Evolutionary conservation across 2,329 filamentous ascomycete species (phyloP).

Genomic region (Fusarium tricinctum): DNA sequence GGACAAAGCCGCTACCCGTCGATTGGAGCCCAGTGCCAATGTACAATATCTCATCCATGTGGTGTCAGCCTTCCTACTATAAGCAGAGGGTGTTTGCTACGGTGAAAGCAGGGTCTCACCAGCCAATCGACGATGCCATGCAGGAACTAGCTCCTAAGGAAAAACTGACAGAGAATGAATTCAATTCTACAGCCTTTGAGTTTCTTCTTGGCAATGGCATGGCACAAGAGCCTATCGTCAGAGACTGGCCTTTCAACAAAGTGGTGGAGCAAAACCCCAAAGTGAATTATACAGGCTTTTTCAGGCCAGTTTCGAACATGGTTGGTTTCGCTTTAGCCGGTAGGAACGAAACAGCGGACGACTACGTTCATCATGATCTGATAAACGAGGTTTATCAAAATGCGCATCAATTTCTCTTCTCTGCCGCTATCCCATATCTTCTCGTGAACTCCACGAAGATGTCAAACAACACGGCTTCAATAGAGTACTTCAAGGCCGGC

Average conservation of each 20-base stretch:
- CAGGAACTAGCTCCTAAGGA: slow-evolving; percentile 13
- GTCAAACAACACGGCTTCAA: not conserved
- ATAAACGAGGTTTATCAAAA: slow-evolving; percentile 39
- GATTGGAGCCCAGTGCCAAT: not conserved
- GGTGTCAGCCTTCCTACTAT: slow-evolving; percentile 62
- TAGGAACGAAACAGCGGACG: not conserved
- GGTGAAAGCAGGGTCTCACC: slow-evolving; percentile 41
- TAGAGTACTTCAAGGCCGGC: slow-evolving; percentile 44
- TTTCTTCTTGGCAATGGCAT: slow-evolving; percentile 52
- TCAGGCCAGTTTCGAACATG: slow-evolving; percentile 51
- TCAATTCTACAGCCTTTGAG: slow-evolving; percentile 56
- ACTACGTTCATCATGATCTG: slow-evolving; percentile 18
- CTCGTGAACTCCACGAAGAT: slow-evolving; percentile 35
- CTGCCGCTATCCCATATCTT: slow-evolving; percentile 39
- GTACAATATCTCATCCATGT: slow-evolving; percentile 55
- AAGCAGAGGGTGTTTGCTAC: slow-evolving; percentile 60
- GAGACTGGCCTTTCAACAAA: slow-evolving; percentile 46
- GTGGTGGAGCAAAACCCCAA: slow-evolving; percentile 49
- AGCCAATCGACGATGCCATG: slow-evolving; percentile 31
- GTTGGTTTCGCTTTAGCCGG: slow-evolving; percentile 53
- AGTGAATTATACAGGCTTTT: slow-evolving; percentile 25
- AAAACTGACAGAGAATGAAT: slow-evolving; percentile 44
- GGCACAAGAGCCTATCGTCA: not conserved
- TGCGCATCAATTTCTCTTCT: slow-evolving; percentile 54
- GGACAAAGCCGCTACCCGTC: slow-evolving; percentile 18